These are phyloP conservation scores for Vanilla planifolia DNA, from an alignment of 106 monocot genomes.

Conservation along the genomic window DNA sequence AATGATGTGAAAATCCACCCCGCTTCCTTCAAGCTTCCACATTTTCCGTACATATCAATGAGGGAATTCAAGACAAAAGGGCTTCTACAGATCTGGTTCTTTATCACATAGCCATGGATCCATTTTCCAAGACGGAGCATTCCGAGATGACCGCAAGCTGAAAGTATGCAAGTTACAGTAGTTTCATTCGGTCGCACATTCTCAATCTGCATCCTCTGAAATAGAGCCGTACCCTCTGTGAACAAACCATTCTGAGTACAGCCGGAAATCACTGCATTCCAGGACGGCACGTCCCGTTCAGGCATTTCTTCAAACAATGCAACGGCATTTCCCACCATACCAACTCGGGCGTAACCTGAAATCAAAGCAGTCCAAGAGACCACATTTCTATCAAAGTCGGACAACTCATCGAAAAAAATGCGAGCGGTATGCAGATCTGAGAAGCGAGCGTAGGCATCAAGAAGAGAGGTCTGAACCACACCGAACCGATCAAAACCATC, in stretches of 20 bases:
- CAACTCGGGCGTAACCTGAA: conserved; percentile 53
- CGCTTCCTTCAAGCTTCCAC: conserved; percentile 65
- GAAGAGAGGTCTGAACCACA: conserved; percentile 61
- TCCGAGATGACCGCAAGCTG: conserved; percentile 77
- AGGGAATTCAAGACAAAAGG: conserved; percentile 69
- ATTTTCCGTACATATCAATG: conserved; percentile 94
- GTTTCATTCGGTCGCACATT: conserved; percentile 48
- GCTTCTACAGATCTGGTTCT: conserved; percentile 18
- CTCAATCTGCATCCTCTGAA: conserved; percentile 42
- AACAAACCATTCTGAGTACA: conserved; percentile 85
- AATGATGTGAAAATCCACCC: conserved; percentile 39
- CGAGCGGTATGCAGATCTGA: conserved; percentile 48
- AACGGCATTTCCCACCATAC: conserved; percentile 52
- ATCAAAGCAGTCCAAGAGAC: conserved; percentile 83
- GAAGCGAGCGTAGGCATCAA: conserved; percentile 62
- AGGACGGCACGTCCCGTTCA: conserved; percentile 67
- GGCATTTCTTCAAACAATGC: conserved; percentile 79
- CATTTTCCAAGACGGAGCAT: conserved; percentile 62
- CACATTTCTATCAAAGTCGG: conserved; percentile 49
- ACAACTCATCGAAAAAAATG: conserved; percentile 57
- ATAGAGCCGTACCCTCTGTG: conserved; percentile 40
- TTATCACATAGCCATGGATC: conserved; percentile 57
- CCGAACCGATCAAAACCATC: conserved; percentile 33
- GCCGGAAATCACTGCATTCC: conserved; percentile 78
- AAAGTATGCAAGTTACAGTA: conserved; percentile 57